Base-by-base conservation (phyloP, 768 basidiomycete genomes). In the Podaxis carcinomalis region DNA sequence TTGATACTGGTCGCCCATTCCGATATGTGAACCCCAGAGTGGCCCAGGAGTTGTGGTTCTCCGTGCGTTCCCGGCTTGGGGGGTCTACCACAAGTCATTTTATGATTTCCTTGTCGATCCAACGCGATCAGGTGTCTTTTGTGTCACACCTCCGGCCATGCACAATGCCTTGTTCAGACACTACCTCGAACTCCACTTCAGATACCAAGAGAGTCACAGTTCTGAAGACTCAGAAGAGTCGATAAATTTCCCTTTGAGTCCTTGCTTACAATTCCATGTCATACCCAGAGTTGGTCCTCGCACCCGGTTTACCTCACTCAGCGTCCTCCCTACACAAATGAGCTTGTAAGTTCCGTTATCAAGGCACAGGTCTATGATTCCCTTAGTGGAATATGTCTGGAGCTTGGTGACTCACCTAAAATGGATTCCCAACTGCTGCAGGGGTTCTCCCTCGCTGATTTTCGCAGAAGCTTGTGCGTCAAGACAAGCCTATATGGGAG, bases 31-130 rank as follows among this genome's bases (percentile, higher is more conserved):
- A 10, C 16, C 32, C 19, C 14, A 4, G 6, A 9, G 25, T n/a
- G 4, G 7, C 21, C 21, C 10, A 3, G 10, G 21, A 19, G 2
- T 21, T 57, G 5, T 16, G 47, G 5, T 16, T 7, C 19, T 49
- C 23, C 13, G 32, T 57, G 3, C 3, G 13, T 19, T 3, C 11
- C 5, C 46, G 19, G 7, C 57, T 59, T 16, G 50, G 57, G 21
- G 37, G 49, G 5, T 40, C 14, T 59, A 59, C 39, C 57, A 59
- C 14, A 52, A 59, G 35, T 59, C 57, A 1, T 59, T 59, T 13
- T 23, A 21, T 19, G 49, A 51, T 21, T 59, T 51, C 11, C 50
- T 59, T 7, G 7, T 16, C 16, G 57, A 59, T 42, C 36, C 35
- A 16, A 51, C 13, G 7, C 50, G 49, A 19, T 59, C 57, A 7